Evolutionary conservation across 73 alveolate species (phyloP).

Genomic region (Paramecium biaurelia): DNA sequence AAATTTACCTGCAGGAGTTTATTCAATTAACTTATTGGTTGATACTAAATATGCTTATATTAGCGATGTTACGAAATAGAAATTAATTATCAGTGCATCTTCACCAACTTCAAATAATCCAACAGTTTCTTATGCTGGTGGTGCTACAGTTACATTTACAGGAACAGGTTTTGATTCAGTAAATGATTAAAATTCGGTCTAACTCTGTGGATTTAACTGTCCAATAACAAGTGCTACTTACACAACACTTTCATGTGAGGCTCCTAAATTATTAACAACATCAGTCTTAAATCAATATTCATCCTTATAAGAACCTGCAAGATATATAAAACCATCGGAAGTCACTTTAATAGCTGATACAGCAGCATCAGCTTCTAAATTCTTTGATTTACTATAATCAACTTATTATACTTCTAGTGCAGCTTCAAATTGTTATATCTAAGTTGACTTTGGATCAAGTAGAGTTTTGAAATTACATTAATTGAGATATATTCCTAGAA

Average conservation of each 20-base stretch:
- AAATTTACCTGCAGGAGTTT: slow-evolving; percentile 86
- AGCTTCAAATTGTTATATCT: background rate
- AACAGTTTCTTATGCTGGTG: slow-evolving; percentile 20
- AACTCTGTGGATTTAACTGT: slow-evolving; percentile 15
- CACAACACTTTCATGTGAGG: background rate
- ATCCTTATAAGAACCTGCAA: background rate
- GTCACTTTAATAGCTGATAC: background rate
- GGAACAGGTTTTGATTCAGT: slow-evolving; percentile 31
- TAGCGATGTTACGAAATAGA: background rate
- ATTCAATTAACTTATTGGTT: slow-evolving; percentile 76
- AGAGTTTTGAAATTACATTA: background rate
- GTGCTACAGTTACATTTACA: slow-evolving; percentile 15
- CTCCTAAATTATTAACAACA: background rate
- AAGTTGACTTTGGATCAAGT: background rate
- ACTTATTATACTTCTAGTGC: slow-evolving; percentile 16
- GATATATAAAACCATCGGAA: background rate
- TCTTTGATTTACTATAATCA: background rate
- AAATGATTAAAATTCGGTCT: background rate
- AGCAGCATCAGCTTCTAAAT: background rate
- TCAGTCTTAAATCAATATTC: background rate
- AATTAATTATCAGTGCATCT: background rate
- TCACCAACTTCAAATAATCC: background rate
- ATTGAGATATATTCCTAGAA: slow-evolving; percentile 44
- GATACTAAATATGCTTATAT: slow-evolving; percentile 54
- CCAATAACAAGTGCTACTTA: background rate